A percentile compares a stretch with the other conserved stretches of the same genome.
These are phyloP conservation scores for Colletotrichum tropicicola DNA, from an alignment of 2,329 filamentous ascomycete species.

Conservation along the genomic window DNA sequence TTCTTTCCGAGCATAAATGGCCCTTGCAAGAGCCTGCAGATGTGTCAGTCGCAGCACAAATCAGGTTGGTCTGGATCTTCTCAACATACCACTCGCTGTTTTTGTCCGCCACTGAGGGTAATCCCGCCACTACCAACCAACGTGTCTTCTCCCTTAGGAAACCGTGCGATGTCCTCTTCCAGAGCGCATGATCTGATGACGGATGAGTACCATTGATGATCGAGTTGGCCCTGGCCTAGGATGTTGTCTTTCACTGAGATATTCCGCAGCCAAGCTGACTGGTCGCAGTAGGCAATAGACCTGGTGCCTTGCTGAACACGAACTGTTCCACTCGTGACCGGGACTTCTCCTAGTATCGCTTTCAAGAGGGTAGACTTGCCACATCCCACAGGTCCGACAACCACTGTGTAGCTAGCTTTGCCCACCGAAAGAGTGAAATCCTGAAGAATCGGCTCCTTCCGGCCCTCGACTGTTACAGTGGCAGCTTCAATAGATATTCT, in stretches of 20 bases:
- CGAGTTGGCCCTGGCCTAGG: conserved; percentile 26
- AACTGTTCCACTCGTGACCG: neutral
- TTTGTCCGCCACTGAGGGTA: conserved; percentile 34
- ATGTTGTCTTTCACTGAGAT: conserved; percentile 33
- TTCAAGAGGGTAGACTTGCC: conserved; percentile 33
- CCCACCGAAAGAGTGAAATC: conserved; percentile 3
- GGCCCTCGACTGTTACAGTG: neutral
- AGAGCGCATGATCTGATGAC: conserved; percentile 34
- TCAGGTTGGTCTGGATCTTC: neutral
- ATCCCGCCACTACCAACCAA: conserved; percentile 28
- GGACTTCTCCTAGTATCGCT: conserved; percentile 34
- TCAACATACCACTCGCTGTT: conserved; percentile 33
- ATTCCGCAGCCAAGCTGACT: conserved; percentile 34
- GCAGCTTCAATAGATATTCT: too few species aligned
- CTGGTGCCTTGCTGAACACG: neutral
- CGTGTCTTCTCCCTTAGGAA: conserved; percentile 31
- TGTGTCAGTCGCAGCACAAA: too few species aligned
- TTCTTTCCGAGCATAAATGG: neutral
- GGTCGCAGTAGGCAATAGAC: conserved; percentile 27
- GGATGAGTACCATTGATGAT: conserved; percentile 41
- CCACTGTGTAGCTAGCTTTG: conserved; percentile 4
- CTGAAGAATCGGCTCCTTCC: conserved; percentile 7
- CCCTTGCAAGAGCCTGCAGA: conserved; percentile 25
- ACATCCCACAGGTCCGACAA: conserved; percentile 19
- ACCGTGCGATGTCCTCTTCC: conserved; percentile 19